Evolutionary conservation across 768 basidiomycete genomes (phyloP).

Genomic region (Zangia roseola): DNA sequence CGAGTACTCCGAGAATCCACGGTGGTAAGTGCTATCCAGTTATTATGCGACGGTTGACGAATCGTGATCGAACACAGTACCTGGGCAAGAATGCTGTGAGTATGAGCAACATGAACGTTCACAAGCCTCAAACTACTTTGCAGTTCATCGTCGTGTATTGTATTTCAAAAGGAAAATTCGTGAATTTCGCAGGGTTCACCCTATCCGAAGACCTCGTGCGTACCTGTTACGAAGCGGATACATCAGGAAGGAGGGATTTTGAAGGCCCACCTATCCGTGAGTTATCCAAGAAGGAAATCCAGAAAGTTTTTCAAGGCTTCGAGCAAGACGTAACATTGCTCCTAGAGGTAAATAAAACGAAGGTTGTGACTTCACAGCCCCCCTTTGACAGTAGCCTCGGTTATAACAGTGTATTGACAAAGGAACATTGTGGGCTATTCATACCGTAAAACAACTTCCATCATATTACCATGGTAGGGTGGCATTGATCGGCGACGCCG

Average conservation of each 20-base stretch:
- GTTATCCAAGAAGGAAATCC: conserved; percentile 44
- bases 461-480: conserved; percentile 54
- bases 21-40: conserved; percentile 36
- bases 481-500: conserved; percentile 45
- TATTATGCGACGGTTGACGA: conserved; percentile 1
- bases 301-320: conserved; percentile 47
- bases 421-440: conserved; percentile 62
- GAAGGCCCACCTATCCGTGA: conserved; percentile 48
- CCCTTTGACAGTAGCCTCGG: not conserved
- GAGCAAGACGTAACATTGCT: conserved; percentile 60
- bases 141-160: conserved; percentile 66
- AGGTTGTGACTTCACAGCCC: not conserved
- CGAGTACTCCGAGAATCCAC: conserved; percentile 45
- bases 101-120: not conserved
- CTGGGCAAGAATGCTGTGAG: conserved; percentile 50
- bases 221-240: conserved; percentile 35
- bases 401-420: conserved; percentile 48
- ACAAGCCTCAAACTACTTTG: not conserved
- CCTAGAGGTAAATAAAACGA: conserved; percentile 43
- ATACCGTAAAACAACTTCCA: conserved; percentile 51
- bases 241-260: conserved; percentile 15
- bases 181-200: conserved; percentile 65
- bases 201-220: conserved; percentile 50
- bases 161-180: conserved; percentile 51
- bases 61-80: conserved; percentile 41